A percentile compares a stretch with the other conserved stretches of the same genome.
Evolutionary conservation across 208 protist species (phyloP).

Genomic region (Angomonas deanei): DNA sequence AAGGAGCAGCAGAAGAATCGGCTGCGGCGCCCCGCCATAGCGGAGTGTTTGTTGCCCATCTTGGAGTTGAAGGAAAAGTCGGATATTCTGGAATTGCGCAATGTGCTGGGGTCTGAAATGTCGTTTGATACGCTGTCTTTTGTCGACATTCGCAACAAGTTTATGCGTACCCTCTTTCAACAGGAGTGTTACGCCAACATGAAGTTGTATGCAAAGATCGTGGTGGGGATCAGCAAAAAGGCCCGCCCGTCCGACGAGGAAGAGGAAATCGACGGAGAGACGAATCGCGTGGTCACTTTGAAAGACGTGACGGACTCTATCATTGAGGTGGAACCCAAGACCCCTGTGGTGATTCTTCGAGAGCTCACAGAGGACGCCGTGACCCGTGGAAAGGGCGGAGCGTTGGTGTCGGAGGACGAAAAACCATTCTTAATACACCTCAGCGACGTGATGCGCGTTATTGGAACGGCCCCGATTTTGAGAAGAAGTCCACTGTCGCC

Average conservation of each 20-base stretch:
- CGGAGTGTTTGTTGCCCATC: slow-evolving; percentile 56
- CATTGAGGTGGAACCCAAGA: slow-evolving; percentile 51
- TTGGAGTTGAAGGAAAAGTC: slow-evolving; percentile 50
- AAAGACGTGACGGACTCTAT: slow-evolving; percentile 42
- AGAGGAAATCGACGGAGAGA: neutral
- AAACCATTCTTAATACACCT: slow-evolving; percentile 16
- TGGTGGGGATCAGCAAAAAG: slow-evolving; percentile 10
- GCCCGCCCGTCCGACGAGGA: neutral
- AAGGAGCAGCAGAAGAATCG: slow-evolving; percentile 58
- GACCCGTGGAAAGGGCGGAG: neutral
- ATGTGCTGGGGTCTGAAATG: slow-evolving; percentile 42
- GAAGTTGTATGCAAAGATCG: slow-evolving; percentile 45
- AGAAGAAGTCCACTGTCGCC: slow-evolving; percentile 27
- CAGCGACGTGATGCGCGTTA: slow-evolving; percentile 52
- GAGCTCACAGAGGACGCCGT: slow-evolving; percentile 60
- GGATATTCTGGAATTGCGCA: slow-evolving; percentile 48
- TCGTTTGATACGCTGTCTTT: slow-evolving; percentile 55
- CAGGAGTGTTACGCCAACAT: slow-evolving; percentile 54
- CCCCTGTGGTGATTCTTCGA: slow-evolving; percentile 54
- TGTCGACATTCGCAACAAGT: slow-evolving; percentile 31
- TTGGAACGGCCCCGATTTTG: slow-evolving; percentile 53
- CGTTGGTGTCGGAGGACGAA: neutral
- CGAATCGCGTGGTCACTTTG: slow-evolving; percentile 35
- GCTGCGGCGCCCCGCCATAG: slow-evolving; percentile 51
- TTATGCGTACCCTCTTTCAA: slow-evolving; percentile 67